These are phyloP conservation scores for Ganoderma sinense DNA, from an alignment of 1,284 basidiomycete genomes.

Conservation along the genomic window DNA sequence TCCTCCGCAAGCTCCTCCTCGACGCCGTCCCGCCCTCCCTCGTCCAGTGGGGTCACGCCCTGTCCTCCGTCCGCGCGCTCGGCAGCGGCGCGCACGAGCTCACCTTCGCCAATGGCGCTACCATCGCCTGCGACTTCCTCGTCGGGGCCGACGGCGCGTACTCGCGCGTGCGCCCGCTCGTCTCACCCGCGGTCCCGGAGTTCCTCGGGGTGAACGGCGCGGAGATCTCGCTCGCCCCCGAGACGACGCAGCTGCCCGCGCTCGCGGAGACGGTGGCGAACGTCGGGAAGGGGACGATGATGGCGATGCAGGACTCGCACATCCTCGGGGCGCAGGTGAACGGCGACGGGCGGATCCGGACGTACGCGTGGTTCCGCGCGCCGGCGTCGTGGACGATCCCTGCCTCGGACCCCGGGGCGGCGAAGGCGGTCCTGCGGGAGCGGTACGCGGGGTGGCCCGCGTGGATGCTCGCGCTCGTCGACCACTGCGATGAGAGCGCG, in stretches of 20 bases:
- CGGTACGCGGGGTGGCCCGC: no score
- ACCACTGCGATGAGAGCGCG: conserved; percentile 16
- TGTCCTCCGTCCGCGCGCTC: conserved; percentile 9
- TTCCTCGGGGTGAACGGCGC: conserved; percentile 20
- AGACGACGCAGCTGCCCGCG: conserved; percentile 6
- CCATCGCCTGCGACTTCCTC: conserved; percentile 34
- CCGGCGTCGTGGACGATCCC: no score
- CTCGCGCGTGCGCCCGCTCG: conserved; percentile 49
- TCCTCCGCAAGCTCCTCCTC: no score
- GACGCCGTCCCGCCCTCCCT: conserved; percentile 15
- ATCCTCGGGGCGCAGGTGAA: no score
- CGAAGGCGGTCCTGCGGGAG: conserved; percentile 22
- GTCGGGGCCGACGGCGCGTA: conserved; percentile 57
- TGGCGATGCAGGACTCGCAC: no score
- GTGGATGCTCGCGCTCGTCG: conserved; percentile 21
- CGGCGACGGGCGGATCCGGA: no score
- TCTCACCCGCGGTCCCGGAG: conserved; percentile 22
- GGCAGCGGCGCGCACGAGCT: conserved; percentile 16
- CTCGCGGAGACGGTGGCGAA: conserved; percentile 15
- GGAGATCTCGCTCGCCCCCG: conserved; percentile 18
- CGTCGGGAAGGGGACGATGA: no score
- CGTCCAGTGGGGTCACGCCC: conserved; percentile 21
- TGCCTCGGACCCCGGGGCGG: no score
- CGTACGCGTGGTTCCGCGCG: no score
- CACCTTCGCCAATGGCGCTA: conserved; percentile 22